Conservation (phyloP, 345 rosid genomes). For the Melaleuca alternifolia region DNA sequence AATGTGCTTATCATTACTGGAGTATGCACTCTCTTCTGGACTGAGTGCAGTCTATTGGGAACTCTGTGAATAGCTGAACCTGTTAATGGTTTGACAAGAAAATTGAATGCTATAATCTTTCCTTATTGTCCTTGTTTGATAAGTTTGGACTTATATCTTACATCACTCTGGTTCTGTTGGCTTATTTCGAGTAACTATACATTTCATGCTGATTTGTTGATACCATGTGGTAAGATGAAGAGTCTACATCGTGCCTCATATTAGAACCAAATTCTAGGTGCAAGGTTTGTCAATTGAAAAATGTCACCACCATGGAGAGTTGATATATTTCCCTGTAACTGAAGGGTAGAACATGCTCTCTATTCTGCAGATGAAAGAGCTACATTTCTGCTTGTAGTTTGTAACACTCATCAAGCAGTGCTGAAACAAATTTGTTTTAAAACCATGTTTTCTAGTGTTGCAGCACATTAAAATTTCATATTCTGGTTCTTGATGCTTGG, state of each 20-base stretch:
- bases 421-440: background rate
- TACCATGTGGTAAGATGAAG: background rate
- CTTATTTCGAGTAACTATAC: background rate
- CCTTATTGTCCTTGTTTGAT: background rate
- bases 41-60: background rate
- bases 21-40: background rate
- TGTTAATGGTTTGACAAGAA: background rate
- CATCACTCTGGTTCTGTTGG: background rate
- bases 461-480: background rate
- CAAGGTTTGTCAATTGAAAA: background rate
- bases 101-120: background rate
- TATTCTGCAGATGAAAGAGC: background rate
- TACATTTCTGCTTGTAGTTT: background rate
- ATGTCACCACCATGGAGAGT: background rate
- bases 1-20: background rate
- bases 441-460: background rate
- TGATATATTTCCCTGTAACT: background rate
- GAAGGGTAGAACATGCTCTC: background rate
- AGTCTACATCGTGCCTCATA: background rate
- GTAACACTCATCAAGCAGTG: background rate
- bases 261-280: background rate
- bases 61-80: background rate
- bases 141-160: background rate
- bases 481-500: background rate
- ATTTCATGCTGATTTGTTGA: background rate